phyloP scores from a whole-genome alignment of 108 stramenopile species.

The Poteriospumella lacustris region DNA sequence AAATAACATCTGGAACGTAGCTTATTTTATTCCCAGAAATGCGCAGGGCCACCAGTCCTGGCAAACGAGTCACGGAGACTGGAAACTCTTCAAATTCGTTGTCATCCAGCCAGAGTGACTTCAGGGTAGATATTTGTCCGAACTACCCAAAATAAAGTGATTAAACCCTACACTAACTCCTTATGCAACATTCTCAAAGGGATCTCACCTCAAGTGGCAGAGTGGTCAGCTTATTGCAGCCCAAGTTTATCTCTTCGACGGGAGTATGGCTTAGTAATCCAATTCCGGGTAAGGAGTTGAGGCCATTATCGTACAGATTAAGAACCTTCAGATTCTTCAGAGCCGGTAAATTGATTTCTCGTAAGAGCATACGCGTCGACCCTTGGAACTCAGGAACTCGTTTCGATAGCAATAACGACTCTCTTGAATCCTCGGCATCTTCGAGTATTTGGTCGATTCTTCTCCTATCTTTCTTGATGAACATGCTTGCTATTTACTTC shows the following conservation, averaged over 20 bases:
- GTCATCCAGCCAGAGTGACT: conserved; percentile 20
- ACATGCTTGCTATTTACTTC: too few species aligned
- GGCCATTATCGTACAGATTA: conserved; percentile 13
- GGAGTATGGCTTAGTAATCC: neutral
- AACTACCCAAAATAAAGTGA: conserved; percentile 1
- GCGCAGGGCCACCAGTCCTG: neutral
- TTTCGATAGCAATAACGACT: neutral
- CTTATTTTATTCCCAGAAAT: conserved; percentile 1
- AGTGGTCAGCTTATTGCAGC: neutral
- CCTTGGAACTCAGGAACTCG: conserved; percentile 18
- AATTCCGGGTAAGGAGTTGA: neutral
- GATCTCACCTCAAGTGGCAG: conserved; percentile 14
- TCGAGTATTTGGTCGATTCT: conserved; percentile 14
- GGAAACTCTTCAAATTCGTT: conserved; percentile 21
- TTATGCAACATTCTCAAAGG: neutral
- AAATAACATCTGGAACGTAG: neutral
- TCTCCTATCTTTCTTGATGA: conserved; percentile 25
- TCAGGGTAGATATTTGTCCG: conserved; percentile 12
- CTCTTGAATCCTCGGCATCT: neutral
- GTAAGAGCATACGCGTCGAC: neutral
- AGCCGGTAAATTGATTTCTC: neutral
- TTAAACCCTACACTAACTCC: neutral
- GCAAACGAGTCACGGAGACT: neutral
- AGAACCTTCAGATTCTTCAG: neutral
- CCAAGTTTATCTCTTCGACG: conserved; percentile 23